Evolutionary conservation across 108 stramenopile genomes (phyloP).

Genomic region (Cyclotella baltica): DNA sequence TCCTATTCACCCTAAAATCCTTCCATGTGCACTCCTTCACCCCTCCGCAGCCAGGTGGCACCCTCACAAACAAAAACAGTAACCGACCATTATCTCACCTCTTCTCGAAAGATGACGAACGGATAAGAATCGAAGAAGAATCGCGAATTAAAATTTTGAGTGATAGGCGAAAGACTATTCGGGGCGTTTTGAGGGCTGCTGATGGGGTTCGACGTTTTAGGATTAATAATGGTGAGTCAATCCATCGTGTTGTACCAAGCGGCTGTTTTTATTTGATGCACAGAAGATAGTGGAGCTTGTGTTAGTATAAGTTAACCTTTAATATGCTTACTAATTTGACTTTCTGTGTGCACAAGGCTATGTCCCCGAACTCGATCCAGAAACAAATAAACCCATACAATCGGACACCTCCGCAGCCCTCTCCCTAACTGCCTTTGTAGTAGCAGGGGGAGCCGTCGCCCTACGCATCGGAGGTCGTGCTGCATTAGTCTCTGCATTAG

Average conservation of each 20-base stretch:
- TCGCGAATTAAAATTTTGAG: conserved; percentile 60
- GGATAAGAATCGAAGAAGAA: conserved; percentile 58
- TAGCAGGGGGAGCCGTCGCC: conserved; percentile 86
- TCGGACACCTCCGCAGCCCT: conserved; percentile 75
- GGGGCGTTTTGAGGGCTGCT: conserved; percentile 64
- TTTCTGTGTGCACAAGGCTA: conserved; percentile 4
- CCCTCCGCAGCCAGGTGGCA: neutral
- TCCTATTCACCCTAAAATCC: neutral
- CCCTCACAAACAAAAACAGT: neutral
- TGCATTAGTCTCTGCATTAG: conserved; percentile 79
- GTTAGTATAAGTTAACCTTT: neutral
- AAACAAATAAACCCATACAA: conserved; percentile 65
- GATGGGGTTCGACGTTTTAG: conserved; percentile 64
- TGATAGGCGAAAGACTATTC: conserved; percentile 69
- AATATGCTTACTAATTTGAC: neutral
- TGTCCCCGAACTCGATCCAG: conserved; percentile 65
- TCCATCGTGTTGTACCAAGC: too few species aligned
- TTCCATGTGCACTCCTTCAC: conserved; percentile 1
- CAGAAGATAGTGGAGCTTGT: neutral
- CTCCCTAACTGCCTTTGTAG: conserved; percentile 82
- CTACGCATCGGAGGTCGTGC: conserved; percentile 90
- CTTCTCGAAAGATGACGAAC: conserved; percentile 23
- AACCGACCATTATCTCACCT: neutral
- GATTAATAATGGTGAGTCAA: conserved; percentile 41
- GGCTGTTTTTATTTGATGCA: neutral